Evolutionary conservation across 495 filamentous ascomycete genomes (phyloP), one percentile per base, ranked within the genome.

Genomic region (Jackrogersella multiformis): DNA sequence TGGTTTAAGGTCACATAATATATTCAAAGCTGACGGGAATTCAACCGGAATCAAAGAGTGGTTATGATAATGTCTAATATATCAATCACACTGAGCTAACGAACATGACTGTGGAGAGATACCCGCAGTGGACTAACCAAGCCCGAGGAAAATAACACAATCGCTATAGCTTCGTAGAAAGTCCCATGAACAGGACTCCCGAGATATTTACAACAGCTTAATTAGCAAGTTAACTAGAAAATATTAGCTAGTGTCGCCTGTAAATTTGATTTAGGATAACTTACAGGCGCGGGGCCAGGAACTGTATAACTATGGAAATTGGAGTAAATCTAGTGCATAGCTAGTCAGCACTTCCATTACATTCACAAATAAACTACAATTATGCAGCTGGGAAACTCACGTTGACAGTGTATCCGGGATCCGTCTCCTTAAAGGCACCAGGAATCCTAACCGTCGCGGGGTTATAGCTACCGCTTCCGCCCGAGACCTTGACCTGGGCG

Each of bases 361-460:
- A 3, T 9, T 36, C 9, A 32, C 15, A 12, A 4, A 0, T 35
- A n/a, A 15, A 6, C 10, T n/a, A n/a, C n/a, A n/a, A n/a, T n/a
- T n/a, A n/a, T n/a, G n/a, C n/a, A n/a, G n/a, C n/a, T n/a, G n/a
- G 42, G 15, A 15, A 44, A 69, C 72, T 65, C 15, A 74, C 72
- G 63, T 74, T 74, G 24, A 23, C 72, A 26, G 72, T 74, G 56
- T 74, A 86, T 12, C 82, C 82, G 2, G 82, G 81, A 61, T 84
- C 76, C 23, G 66, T 78, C 1, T 75, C 73, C 57, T 78, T 75
- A 75, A 84, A 85, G 0, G 79, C 81, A 42, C 82, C 82, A 0
- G 82, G 82, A 73, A 85, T 87, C 34, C 72, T 67, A 41, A 79
- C 83, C 0, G 76, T 77, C 0, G 77, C 77, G 0, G 74, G 77